These are phyloP conservation scores for Ophiobolus disseminans DNA, from an alignment of 2,329 filamentous ascomycete genomes.

Conservation along the genomic window DNA sequence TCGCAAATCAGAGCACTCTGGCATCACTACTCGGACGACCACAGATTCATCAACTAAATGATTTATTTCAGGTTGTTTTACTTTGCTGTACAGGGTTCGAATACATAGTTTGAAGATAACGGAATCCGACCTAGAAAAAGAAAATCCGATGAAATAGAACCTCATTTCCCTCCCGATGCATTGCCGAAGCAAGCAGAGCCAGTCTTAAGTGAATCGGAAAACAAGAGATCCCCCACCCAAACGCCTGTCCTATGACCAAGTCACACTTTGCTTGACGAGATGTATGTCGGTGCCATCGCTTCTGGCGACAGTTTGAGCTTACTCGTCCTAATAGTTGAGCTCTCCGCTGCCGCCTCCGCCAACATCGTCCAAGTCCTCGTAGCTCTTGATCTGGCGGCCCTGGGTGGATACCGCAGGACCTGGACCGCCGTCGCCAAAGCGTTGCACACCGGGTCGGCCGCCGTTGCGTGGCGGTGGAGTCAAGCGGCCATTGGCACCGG, in stretches of 20 bases:
- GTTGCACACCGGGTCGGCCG: slow-evolving; percentile 60
- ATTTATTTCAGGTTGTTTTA: no score
- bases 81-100: no score
- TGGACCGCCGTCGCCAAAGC: slow-evolving; percentile 76
- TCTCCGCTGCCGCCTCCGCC: slow-evolving; percentile 72
- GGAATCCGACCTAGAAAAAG: no score
- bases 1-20: no score
- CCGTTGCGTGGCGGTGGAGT: slow-evolving; percentile 60
- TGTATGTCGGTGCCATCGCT: not conserved
- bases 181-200: slow-evolving; percentile 14
- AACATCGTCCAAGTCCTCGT: slow-evolving; percentile 93
- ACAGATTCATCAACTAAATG: no score
- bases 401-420: slow-evolving; percentile 91
- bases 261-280: slow-evolving; percentile 10
- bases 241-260: slow-evolving; percentile 24
- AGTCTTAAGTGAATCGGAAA: slow-evolving; percentile 18
- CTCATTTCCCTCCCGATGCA: not conserved
- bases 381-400: slow-evolving; percentile 91
- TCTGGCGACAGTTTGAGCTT: not conserved
- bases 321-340: slow-evolving; percentile 75
- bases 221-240: slow-evolving; percentile 12
- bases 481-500: slow-evolving; percentile 56
- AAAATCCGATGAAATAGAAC: no score
- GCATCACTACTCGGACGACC: no score
- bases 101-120: no score